These are phyloP conservation scores for Bretziella fagacearum DNA, from an alignment of 2,329 filamentous ascomycete genomes.

Conservation along the genomic window DNA sequence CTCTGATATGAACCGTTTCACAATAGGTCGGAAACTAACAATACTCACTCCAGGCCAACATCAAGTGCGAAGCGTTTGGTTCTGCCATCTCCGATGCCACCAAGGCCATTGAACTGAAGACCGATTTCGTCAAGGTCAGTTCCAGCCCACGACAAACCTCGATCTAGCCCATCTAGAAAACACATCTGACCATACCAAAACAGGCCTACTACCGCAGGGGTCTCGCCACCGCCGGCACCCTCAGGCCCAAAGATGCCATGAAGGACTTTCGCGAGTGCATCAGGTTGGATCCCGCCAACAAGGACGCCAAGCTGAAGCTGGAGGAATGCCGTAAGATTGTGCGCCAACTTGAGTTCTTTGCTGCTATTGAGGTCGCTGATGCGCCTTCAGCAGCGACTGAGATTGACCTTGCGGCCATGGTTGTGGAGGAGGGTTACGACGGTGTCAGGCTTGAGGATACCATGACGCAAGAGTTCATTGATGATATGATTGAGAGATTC, in stretches of 20 bases:
- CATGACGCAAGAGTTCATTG: constrained; percentile 94
- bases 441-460: constrained; percentile 58
- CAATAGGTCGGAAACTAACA: no score
- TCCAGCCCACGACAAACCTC: not conserved
- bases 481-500: constrained; percentile 93
- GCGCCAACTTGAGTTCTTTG: constrained; percentile 79
- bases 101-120: constrained; percentile 78
- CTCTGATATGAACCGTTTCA: constrained; percentile 7
- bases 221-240: constrained; percentile 76
- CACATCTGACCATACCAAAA: not conserved
- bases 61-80: constrained; percentile 89
- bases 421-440: constrained; percentile 70
- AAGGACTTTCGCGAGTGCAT: constrained; percentile 86
- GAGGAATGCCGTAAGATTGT: constrained; percentile 91
- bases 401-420: constrained; percentile 72
- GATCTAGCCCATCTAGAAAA: not conserved
- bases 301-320: constrained; percentile 78
- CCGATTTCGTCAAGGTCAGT: constrained; percentile 69
- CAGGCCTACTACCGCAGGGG: constrained; percentile 91
- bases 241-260: constrained; percentile 73
- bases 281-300: constrained; percentile 71
- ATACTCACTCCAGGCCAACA: constrained; percentile 84
- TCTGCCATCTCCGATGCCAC: constrained; percentile 83
- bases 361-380: constrained; percentile 84
- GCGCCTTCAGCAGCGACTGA: constrained; percentile 84